A percentile compares a stretch with the other conserved stretches of the same genome.
Conservation (phyloP, 257 asterid species). For the Cynanchum wilfordii region DNA sequence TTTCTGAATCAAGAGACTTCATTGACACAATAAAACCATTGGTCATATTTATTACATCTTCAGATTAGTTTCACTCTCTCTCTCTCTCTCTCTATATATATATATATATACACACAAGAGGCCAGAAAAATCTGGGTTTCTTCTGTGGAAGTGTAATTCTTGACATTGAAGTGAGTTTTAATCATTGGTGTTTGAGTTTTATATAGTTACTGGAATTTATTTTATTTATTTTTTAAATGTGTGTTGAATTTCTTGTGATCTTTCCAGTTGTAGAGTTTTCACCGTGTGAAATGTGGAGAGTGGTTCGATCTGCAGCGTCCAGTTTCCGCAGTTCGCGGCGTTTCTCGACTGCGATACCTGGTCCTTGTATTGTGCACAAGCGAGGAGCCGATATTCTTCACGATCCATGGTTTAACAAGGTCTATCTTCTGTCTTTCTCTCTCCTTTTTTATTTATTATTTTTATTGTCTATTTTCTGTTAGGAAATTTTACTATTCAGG, state of each 20-base stretch:
- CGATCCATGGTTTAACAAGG: conserved; percentile 99
- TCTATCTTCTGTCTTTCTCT: conserved; percentile 12
- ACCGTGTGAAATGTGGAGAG: conserved; percentile 54
- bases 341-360: conserved; percentile 77
- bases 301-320: conserved; percentile 75
- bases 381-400: conserved; percentile 98
- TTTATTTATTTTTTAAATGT: neutral
- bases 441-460: no score
- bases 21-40: neutral
- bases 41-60: neutral
- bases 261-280: neutral
- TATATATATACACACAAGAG: neutral
- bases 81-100: neutral
- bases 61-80: neutral
- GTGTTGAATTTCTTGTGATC: neutral
- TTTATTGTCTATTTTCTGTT: neutral
- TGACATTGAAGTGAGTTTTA: neutral
- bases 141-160: neutral
- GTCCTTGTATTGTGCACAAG: conserved; percentile 88
- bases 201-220: neutral
- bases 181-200: neutral
- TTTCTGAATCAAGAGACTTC: neutral
- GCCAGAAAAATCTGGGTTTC: neutral
- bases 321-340: conserved; percentile 54
- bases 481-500: neutral